Percentiles rank a stretch among this genome's conserved stretches.
Evolutionary conservation across 169 alveolate species (phyloP).

Genomic region (Miamiensis avidus): DNA sequence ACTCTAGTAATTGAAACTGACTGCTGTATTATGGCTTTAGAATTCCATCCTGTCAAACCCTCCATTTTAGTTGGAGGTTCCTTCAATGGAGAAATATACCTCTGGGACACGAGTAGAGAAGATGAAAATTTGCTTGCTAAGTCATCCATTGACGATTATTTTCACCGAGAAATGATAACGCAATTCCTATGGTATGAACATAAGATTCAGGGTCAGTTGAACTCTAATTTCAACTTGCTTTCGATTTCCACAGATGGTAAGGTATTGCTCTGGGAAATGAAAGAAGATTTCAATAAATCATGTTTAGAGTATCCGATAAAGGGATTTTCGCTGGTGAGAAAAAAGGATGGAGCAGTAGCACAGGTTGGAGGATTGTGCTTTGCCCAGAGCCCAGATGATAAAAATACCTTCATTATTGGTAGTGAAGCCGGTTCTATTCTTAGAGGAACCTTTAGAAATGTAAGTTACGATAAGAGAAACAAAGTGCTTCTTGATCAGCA

Average conservation of each 20-base stretch:
- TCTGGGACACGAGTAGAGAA: constrained; percentile 54
- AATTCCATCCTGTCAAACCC: constrained; percentile 64
- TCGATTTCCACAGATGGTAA: constrained; percentile 68
- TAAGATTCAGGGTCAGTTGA: constrained; percentile 1
- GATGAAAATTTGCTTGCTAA: constrained; percentile 43
- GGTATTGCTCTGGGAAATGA: constrained; percentile 55
- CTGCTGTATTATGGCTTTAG: constrained; percentile 44
- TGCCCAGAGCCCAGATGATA: constrained; percentile 47
- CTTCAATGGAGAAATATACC: constrained; percentile 65
- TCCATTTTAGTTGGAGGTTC: constrained; percentile 65
- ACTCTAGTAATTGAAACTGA: constrained; percentile 29
- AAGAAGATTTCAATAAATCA: constrained; percentile 28
- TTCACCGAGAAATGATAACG: constrained; percentile 72
- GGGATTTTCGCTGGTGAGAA: constrained; percentile 65
- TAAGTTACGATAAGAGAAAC: constrained; percentile 29
- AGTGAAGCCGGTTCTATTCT: constrained; percentile 70
- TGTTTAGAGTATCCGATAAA: constrained; percentile 45
- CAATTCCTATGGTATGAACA: constrained; percentile 52
- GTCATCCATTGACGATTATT: constrained; percentile 63
- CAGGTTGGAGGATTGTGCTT: constrained; percentile 64
- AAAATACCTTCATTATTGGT: constrained; percentile 60
- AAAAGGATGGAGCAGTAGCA: constrained; percentile 56
- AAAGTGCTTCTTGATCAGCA: constrained; percentile 32
- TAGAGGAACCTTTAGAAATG: constrained; percentile 32
- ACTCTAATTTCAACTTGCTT: not conserved